Percentiles rank a stretch among this genome's conserved stretches.
These are phyloP conservation scores for Neurospora sp. DNA, from an alignment of 495 filamentous ascomycete species.

Conservation along the genomic window DNA sequence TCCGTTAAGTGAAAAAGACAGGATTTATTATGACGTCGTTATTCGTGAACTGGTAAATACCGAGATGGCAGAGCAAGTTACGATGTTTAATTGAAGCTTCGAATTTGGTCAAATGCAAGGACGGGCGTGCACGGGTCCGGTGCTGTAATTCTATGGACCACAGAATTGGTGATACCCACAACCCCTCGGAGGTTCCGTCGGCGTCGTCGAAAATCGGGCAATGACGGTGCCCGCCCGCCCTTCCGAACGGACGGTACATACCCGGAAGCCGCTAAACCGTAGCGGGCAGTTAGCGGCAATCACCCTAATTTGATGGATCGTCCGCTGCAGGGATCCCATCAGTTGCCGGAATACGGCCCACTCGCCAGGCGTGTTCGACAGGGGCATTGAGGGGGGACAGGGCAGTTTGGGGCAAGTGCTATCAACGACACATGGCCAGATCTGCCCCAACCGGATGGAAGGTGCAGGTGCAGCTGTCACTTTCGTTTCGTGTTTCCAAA, in stretches of 20 bases:
- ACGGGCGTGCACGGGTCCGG: neutral
- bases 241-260: neutral
- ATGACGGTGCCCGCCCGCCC: neutral
- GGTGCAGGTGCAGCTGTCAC: neutral
- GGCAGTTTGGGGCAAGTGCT: neutral
- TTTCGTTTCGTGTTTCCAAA: neutral
- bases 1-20: neutral
- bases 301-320: neutral
- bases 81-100: neutral
- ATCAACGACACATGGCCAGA: slow-evolving; percentile 20
- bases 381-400: neutral
- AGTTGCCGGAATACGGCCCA: neutral
- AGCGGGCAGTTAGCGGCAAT: neutral
- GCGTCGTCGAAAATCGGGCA: neutral
- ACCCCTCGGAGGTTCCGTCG: neutral
- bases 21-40: neutral
- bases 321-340: neutral
- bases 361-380: neutral
- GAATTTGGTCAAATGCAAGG: neutral
- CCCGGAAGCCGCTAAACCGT: neutral
- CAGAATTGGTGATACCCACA: neutral
- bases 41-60: neutral
- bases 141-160: neutral
- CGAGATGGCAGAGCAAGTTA: neutral
- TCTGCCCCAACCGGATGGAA: slow-evolving; percentile 1